These are phyloP conservation scores for Achaetomium macrosporum DNA, from an alignment of 2,329 filamentous ascomycete species.

Conservation along the genomic window DNA sequence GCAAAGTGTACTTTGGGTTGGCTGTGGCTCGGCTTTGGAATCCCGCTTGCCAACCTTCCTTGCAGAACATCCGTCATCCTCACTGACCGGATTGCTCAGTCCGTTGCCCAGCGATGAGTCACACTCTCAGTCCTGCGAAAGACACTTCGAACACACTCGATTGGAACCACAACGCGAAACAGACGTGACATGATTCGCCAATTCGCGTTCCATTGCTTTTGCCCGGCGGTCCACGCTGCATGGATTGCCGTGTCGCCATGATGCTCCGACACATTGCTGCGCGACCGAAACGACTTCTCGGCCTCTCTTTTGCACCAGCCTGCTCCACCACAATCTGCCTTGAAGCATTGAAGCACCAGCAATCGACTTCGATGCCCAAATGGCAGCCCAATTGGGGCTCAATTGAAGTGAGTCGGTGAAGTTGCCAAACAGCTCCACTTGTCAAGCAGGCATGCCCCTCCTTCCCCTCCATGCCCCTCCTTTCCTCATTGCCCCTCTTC, in stretches of 20 bases:
- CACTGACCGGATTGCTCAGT: background rate
- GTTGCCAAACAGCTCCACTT: slow-evolving; percentile 9
- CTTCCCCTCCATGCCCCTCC: slow-evolving; percentile 15
- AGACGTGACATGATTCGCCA: slow-evolving; percentile 23
- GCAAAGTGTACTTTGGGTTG: background rate
- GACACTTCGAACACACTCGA: background rate
- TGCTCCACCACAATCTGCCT: slow-evolving; percentile 6
- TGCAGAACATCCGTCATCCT: background rate
- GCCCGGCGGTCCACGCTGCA: slow-evolving; percentile 4
- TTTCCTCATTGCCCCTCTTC: slow-evolving; percentile 1
- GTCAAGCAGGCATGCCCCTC: slow-evolving; percentile 9
- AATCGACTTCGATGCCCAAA: slow-evolving; percentile 21
- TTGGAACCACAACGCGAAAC: slow-evolving; percentile 13
- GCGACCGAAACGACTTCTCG: slow-evolving; percentile 13
- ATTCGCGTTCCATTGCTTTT: slow-evolving; percentile 21
- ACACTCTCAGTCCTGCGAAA: slow-evolving; percentile 3
- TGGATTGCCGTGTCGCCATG: background rate
- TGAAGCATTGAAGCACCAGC: slow-evolving; percentile 1
- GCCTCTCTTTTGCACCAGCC: background rate
- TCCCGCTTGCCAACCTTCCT: background rate
- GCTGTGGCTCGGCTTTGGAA: background rate
- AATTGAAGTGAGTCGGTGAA: slow-evolving; percentile 18
- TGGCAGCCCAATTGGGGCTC: slow-evolving; percentile 23
- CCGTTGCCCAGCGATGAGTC: slow-evolving; percentile 17
- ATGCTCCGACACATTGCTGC: slow-evolving; percentile 8